Evolutionary conservation across 805 yeast genomes (phyloP).

Genomic region (Yarrowia alimentaria): DNA sequence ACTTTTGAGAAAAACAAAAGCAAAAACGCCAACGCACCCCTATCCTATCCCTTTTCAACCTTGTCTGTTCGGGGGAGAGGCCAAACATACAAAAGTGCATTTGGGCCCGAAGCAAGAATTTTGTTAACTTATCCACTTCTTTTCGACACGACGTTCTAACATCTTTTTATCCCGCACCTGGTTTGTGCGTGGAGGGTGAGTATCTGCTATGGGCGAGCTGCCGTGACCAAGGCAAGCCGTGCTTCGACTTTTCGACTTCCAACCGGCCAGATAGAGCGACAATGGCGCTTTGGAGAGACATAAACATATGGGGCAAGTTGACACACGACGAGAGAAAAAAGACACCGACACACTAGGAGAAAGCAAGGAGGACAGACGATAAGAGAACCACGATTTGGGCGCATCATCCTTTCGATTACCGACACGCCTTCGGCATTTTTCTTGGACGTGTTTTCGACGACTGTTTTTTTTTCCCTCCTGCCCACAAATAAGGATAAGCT

Average conservation of each 20-base stretch:
- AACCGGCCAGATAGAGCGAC: neutral
- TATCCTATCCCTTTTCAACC: slow-evolving; percentile 27
- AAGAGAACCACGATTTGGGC: too few species aligned
- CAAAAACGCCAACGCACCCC: slow-evolving; percentile 17
- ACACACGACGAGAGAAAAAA: slow-evolving; percentile 20
- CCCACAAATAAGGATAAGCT: slow-evolving; percentile 25
- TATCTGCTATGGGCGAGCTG: neutral
- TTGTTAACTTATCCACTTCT: slow-evolving; percentile 22
- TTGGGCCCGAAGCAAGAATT: slow-evolving; percentile 24
- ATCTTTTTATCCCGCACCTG: slow-evolving; percentile 25
- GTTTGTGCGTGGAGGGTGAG: slow-evolving; percentile 28
- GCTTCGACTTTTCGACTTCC: slow-evolving; percentile 1
- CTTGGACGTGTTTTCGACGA: slow-evolving; percentile 7
- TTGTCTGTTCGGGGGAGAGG: slow-evolving; percentile 18
- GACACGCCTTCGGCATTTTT: too few species aligned
- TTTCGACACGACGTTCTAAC: slow-evolving; percentile 27
- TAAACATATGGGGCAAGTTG: neutral
- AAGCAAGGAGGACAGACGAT: too few species aligned
- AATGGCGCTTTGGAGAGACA: neutral
- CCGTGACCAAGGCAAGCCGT: neutral
- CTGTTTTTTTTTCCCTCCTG: slow-evolving; percentile 11
- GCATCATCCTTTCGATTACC: too few species aligned
- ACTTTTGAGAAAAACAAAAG: slow-evolving; percentile 12
- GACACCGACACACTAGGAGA: slow-evolving; percentile 5
- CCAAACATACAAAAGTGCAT: slow-evolving; percentile 27